These are phyloP conservation scores for Ascodesmis nigricans DNA, from an alignment of 495 filamentous ascomycete species.

Conservation along the genomic window DNA sequence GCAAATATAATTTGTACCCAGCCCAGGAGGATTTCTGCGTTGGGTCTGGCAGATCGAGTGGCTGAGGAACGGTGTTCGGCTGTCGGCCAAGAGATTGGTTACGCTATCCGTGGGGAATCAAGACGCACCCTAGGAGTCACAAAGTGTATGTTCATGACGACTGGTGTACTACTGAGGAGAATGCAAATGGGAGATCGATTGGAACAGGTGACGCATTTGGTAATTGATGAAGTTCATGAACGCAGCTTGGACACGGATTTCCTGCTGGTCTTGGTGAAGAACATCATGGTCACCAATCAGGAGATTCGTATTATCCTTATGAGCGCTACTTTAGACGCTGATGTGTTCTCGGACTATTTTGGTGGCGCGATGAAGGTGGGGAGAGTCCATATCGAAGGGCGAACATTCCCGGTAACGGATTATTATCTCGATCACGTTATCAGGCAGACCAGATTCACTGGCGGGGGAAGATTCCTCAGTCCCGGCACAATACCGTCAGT, in stretches of 20 bases:
- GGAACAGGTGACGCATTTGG: slow-evolving; percentile 77
- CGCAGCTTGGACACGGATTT: slow-evolving; percentile 91
- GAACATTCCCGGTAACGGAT: slow-evolving; percentile 77
- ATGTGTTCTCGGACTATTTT: slow-evolving; percentile 72
- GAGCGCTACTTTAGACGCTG: slow-evolving; percentile 88
- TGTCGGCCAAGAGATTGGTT: slow-evolving; percentile 80
- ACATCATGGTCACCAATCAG: slow-evolving; percentile 50
- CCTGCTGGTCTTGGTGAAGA: slow-evolving; percentile 65
- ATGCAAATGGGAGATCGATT: slow-evolving; percentile 63
- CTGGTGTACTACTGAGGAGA: slow-evolving; percentile 76
- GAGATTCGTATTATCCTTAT: slow-evolving; percentile 91
- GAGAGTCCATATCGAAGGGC: slow-evolving; percentile 61
- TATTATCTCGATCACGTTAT: slow-evolving; percentile 67
- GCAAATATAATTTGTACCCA: slow-evolving; percentile 95
- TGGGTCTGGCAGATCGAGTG: slow-evolving; percentile 84
- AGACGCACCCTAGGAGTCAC: slow-evolving; percentile 44
- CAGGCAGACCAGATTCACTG: slow-evolving; percentile 50
- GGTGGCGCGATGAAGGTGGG: slow-evolving; percentile 43
- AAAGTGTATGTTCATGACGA: slow-evolving; percentile 88
- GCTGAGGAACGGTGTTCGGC: slow-evolving; percentile 66
- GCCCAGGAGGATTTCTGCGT: slow-evolving; percentile 78
- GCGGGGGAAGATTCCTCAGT: slow-evolving; percentile 21
- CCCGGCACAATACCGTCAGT: slow-evolving; percentile 21
- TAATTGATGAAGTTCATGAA: slow-evolving; percentile 95
- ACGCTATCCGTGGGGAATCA: slow-evolving; percentile 81